Percentiles rank a stretch among this genome's conserved stretches.
phyloP scores from a whole-genome alignment of 1,284 basidiomycete species.

The Bondarzewia mesenterica region DNA sequence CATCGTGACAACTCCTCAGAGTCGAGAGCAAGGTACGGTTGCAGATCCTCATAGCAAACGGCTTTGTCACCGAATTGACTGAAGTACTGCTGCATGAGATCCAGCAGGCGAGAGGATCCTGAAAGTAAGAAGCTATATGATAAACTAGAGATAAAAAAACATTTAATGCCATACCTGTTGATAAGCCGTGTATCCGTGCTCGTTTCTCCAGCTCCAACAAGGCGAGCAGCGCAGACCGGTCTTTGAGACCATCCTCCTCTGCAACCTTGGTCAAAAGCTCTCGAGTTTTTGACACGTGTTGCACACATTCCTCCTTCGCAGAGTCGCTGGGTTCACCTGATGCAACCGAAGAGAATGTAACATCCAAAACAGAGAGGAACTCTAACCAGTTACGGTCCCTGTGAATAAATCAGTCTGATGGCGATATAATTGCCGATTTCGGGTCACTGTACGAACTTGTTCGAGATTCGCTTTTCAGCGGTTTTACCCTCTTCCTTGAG shows the following conservation, averaged over 20 bases:
- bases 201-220: slow-evolving; percentile 65
- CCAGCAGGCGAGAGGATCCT: slow-evolving; percentile 38
- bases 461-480: slow-evolving; percentile 50
- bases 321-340: slow-evolving; percentile 14
- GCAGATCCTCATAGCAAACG: slow-evolving; percentile 81
- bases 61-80: slow-evolving; percentile 68
- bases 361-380: slow-evolving; percentile 65
- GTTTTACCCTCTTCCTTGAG: slow-evolving; percentile 49
- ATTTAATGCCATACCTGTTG: slow-evolving; percentile 28
- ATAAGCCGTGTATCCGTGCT: slow-evolving; percentile 36
- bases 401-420: slow-evolving; percentile 3
- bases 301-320: slow-evolving; percentile 24
- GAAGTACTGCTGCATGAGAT: slow-evolving; percentile 60
- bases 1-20: slow-evolving; percentile 41
- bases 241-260: slow-evolving; percentile 55
- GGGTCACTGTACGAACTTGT: slow-evolving; percentile 39
- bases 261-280: slow-evolving; percentile 49
- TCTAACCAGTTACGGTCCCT: slow-evolving; percentile 85
- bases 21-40: slow-evolving; percentile 49
- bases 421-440: slow-evolving; percentile 1
- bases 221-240: slow-evolving; percentile 66
- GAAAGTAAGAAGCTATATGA: slow-evolving; percentile 1
- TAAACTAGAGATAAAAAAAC: background rate
- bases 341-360: slow-evolving; percentile 41
- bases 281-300: slow-evolving; percentile 36